phyloP scores from a whole-genome alignment of 169 alveolate species.

The Hammondia hammondi region DNA sequence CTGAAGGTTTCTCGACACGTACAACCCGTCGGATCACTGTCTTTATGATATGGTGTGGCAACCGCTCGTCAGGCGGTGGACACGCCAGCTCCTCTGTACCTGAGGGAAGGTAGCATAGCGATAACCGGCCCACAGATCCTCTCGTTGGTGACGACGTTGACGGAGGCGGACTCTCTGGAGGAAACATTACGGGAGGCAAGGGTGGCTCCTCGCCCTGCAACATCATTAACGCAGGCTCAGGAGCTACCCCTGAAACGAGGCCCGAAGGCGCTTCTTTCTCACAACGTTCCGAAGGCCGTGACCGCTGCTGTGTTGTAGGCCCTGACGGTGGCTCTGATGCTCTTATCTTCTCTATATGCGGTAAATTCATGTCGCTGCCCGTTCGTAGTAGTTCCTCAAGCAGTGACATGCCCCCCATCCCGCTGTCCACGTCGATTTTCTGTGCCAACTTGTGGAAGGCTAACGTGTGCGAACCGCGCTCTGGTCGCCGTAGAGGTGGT shows the following conservation, averaged over 20 bases:
- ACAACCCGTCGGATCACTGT: background rate
- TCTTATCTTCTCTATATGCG: background rate
- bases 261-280: background rate
- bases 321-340: background rate
- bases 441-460: background rate
- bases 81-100: background rate
- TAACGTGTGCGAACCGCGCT: background rate
- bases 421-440: background rate
- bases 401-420: background rate
- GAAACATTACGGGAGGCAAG: background rate
- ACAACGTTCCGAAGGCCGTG: background rate
- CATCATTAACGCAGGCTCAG: background rate
- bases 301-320: background rate
- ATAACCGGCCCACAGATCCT: background rate
- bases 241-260: background rate
- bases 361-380: background rate
- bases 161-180: background rate
- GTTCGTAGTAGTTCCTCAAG: background rate
- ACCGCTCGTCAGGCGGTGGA: background rate
- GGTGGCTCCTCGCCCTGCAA: background rate
- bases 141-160: background rate
- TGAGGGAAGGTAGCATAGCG: background rate
- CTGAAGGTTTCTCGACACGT: background rate
- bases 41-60: background rate
- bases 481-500: background rate